These are phyloP conservation scores for Elsinoe batatas DNA, from an alignment of 2,329 filamentous ascomycete species.

Conservation along the genomic window DNA sequence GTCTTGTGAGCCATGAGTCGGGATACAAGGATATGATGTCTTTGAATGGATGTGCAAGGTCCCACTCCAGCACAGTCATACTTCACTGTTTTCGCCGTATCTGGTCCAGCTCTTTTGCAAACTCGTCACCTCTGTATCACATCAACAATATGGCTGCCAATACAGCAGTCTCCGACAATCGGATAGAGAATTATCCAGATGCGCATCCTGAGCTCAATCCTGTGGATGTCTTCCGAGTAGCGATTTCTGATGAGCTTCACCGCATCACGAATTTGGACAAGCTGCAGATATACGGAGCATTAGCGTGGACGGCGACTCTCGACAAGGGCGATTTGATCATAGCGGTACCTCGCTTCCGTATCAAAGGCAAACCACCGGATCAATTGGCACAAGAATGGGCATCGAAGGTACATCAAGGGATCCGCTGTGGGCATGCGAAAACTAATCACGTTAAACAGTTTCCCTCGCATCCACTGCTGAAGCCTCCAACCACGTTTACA, in stretches of 20 bases:
- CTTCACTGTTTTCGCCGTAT: too few relatives aligned
- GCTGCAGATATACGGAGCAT: slow-evolving; percentile 60
- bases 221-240: slow-evolving; percentile 67
- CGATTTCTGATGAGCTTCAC: slow-evolving; percentile 59
- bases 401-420: slow-evolving; percentile 29
- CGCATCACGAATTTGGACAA: slow-evolving; percentile 60
- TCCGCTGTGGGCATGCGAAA: neutral
- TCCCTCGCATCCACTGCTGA: slow-evolving; percentile 62
- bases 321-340: slow-evolving; percentile 77
- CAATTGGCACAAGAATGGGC: slow-evolving; percentile 47
- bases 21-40: too few relatives aligned
- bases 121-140: too few relatives aligned
- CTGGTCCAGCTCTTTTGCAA: too few relatives aligned
- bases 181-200: slow-evolving; percentile 17
- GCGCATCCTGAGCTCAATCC: slow-evolving; percentile 59
- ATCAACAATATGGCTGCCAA: too few relatives aligned
- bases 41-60: too few relatives aligned
- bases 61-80: too few relatives aligned
- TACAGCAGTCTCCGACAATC: too few relatives aligned
- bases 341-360: slow-evolving; percentile 64
- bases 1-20: too few relatives aligned
- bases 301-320: slow-evolving; percentile 68
- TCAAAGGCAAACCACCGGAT: slow-evolving; percentile 55
- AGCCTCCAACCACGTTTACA: slow-evolving; percentile 55
- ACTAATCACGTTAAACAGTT: slow-evolving; percentile 40